Evolutionary conservation across 257 asterid species (phyloP), one percentile per base, ranked within the genome.

Genomic region (Fraxinus americana): DNA sequence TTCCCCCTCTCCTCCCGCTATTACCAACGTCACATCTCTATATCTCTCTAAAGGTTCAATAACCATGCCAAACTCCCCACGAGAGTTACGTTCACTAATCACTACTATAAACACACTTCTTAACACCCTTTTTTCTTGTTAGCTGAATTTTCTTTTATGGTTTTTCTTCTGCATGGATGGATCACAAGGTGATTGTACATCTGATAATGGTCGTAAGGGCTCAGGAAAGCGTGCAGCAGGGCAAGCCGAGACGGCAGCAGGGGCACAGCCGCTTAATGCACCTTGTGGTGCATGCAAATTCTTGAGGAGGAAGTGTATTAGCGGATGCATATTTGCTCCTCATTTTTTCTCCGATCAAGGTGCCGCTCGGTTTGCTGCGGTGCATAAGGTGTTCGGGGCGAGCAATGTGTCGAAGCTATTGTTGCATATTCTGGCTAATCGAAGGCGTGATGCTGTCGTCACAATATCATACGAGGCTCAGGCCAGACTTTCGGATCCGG

Each of bases 251-350:
- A 77, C 30, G 5, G 72, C 71, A 0, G 70, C 25, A 1, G 86
- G 41, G 71, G 39, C 38, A 36, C 67, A 3, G 0, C 52, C 78
- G 30, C 23, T 88, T 35, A 75, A 35, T 21, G 87, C 91, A 0
- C 97, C 97, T 0, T 94, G 98, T 68, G 98, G 98, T 29, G 98
- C 98, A 16, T 94, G 98, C 90, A 94, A 92, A 78, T 94, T 94
- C 87, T 74, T 94, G 85, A 94, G 98, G 88, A 92, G 98, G 86
- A 94, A 92, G 84, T 92, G 98, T 67, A 52, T 86, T 0, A 82
- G 72, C 10, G 97, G 97, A 0, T 92, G 98, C 87, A 86, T 94
- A 43, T 94, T 94, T 41, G 97, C 97, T 8, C 97, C 98, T 0
- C 88, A 94, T 67, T 94, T 92, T 70, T 87, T 94, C 38, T 86